Conservation (phyloP, 2,329 filamentous ascomycete genomes). For the Xylogone sp. region DNA sequence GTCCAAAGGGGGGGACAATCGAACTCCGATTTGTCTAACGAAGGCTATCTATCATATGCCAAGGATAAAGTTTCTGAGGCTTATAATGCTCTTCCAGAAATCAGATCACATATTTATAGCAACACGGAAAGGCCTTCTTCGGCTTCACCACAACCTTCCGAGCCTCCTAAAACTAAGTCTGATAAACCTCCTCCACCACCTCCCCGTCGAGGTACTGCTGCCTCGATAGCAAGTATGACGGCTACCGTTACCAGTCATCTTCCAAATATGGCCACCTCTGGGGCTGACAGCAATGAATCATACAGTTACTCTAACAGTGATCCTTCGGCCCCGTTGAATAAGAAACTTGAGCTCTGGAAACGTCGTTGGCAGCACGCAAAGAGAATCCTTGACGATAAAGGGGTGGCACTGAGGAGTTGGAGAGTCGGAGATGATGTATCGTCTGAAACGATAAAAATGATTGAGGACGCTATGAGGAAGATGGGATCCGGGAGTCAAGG, state of each 20-base stretch:
- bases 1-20: background rate
- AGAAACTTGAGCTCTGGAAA: conserved; percentile 70
- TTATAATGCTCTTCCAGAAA: conserved; percentile 28
- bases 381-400: conserved; percentile 55
- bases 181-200: conserved; percentile 17
- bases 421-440: conserved; percentile 67
- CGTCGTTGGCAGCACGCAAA: conserved; percentile 64
- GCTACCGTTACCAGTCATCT: conserved; percentile 12
- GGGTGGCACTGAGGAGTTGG: conserved; percentile 71
- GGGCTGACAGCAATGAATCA: conserved; percentile 26
- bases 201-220: conserved; percentile 12
- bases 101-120: conserved; percentile 24
- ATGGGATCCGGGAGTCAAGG: conserved; percentile 31
- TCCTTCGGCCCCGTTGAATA: conserved; percentile 41
- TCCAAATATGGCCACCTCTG: conserved; percentile 16
- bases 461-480: conserved; percentile 49
- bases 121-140: background rate
- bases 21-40: conserved; percentile 5
- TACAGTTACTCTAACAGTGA: conserved; percentile 7
- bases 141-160: background rate
- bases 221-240: background rate
- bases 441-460: conserved; percentile 60
- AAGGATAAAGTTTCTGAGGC: conserved; percentile 24
- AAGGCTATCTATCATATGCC: conserved; percentile 24
- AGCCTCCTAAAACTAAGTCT: conserved; percentile 4